Evolutionary conservation across 2,329 filamentous ascomycete genomes (phyloP), one percentile per base, ranked within the genome.

Genomic region (Ascosphaera apis): DNA sequence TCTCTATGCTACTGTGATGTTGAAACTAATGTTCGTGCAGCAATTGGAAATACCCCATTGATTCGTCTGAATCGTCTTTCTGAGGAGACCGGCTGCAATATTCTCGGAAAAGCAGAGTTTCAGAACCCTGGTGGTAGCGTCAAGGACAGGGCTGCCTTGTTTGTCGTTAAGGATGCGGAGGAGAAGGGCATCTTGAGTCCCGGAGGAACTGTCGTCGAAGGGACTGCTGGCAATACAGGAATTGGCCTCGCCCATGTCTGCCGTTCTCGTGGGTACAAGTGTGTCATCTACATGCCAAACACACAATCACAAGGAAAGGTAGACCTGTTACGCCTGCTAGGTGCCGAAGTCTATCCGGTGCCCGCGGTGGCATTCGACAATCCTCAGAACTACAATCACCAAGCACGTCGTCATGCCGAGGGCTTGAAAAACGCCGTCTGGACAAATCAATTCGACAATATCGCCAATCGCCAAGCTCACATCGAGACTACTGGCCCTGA

Each of bases 241-340:
- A 98, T 98, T 55, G 88, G 88, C 1, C 76, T 98, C 31, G 88
- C 88, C 15, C 88, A 95, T 60, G 88, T 98, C 38, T 95, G 88
- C 61, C 72, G 86, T 41, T 80, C 76, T 27, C 77, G 76, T 48
- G 88, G 86, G 30, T 95, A 98, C 67, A 77, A 77, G 53, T 73
- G 92, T 35, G 84, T 95, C 52, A 98, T 98, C 53, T 98, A 95
- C 71, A 95, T 98, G 88, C 88, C 88, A 48, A 79, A 98, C 65
- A 95, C 86, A 34, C 88, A 95, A 61, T 91, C 84, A 15, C 86
- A 92, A 60, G 88, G 84, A 53, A 98, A 98, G 65, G 80, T 98
- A 52, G 88, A 95, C 55, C 67, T 98, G 36, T 64, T 98, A 43
- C 69, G 86, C 6, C 65, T 95, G 25, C 69, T 98, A 7, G 88